Conservation (phyloP, 2,329 filamentous ascomycete species). For the Acarospora socialis region DNA sequence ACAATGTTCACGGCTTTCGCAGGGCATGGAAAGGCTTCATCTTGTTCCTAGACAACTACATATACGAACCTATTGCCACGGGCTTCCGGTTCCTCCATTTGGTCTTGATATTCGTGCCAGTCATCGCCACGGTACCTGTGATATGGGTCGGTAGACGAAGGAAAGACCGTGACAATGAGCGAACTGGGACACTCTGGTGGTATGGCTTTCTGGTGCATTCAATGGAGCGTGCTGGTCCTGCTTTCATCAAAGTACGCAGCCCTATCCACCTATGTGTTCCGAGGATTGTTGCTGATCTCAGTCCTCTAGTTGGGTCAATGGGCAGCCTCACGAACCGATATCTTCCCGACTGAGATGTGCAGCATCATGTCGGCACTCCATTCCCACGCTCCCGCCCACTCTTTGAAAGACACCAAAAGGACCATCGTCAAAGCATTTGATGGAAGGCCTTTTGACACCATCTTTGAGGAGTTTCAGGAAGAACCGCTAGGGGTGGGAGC, state of each 20-base stretch:
- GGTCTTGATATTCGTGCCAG: conserved; percentile 77
- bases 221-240: conserved; percentile 88
- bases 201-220: conserved; percentile 72
- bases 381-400: conserved; percentile 86
- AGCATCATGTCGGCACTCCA: conserved; percentile 87
- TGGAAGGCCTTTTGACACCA: conserved; percentile 67
- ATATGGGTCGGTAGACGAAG: conserved; percentile 64
- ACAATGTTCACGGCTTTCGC: conserved; percentile 45
- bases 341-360: conserved; percentile 89
- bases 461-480: conserved; percentile 92
- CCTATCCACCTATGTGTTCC: neutral
- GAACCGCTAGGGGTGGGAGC: conserved; percentile 82
- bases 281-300: neutral
- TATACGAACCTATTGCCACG: conserved; percentile 68
- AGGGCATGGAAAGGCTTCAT: conserved; percentile 45
- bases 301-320: conserved; percentile 70
- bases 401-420: conserved; percentile 60
- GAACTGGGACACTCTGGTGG: conserved; percentile 82
- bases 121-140: conserved; percentile 62
- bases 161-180: conserved; percentile 54
- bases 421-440: conserved; percentile 74
- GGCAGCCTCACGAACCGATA: conserved; percentile 91
- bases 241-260: conserved; percentile 74
- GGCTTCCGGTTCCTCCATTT: conserved; percentile 79
- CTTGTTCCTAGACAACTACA: conserved; percentile 49